Base-by-base conservation (phyloP, 306 rosid species). In the Nissolia schottii region DNA sequence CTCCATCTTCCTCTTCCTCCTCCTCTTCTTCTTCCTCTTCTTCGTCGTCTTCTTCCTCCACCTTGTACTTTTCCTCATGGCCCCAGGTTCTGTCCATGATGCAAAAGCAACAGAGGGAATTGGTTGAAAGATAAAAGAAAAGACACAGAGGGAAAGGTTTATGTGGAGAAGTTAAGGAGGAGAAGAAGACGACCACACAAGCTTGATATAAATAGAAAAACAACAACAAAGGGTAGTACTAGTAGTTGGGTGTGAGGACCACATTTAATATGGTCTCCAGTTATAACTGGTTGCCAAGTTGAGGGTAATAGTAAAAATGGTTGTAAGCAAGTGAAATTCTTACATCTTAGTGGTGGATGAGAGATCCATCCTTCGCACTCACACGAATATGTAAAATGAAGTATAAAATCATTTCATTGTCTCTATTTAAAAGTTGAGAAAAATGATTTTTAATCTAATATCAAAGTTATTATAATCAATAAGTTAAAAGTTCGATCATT, bases 231-330 rank as follows among this genome's bases (percentile, higher is more conserved):
- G 66, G 60, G 50, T 29, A 20, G 38, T n/a, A n/a, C n/a, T n/a
- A n/a, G n/a, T n/a, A n/a, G n/a, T n/a, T 61, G 66, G 22, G 77
- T 55, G 80, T 79, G 90, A 37, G 43, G 91, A 87, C 96, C 88
- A 91, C 91, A 88, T n/a, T n/a, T n/a, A n/a, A 80, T 77, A 70
- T n/a, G 31, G 13, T 46, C 63, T 74, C 77, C 70, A 48, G 78
- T 78, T 58, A 58, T 56, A n/a, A n/a, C n/a, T 75, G 70, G 63
- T 41, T 61, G 53, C 69, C 55, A 72, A 80, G 51, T 35, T 37
- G 48, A 83, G 73, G 70, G 62, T 73, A 76, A 80, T 63, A 75
- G 80, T 78, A 77, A 77, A 19, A 29, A n/a, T n/a, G n/a, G n/a
- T n/a, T n/a, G n/a, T n/a, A n/a, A n/a, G n/a, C n/a, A n/a, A n/a